Conservation (phyloP, 495 filamentous ascomycete species). For the Aspergillus avenaceus region DNA sequence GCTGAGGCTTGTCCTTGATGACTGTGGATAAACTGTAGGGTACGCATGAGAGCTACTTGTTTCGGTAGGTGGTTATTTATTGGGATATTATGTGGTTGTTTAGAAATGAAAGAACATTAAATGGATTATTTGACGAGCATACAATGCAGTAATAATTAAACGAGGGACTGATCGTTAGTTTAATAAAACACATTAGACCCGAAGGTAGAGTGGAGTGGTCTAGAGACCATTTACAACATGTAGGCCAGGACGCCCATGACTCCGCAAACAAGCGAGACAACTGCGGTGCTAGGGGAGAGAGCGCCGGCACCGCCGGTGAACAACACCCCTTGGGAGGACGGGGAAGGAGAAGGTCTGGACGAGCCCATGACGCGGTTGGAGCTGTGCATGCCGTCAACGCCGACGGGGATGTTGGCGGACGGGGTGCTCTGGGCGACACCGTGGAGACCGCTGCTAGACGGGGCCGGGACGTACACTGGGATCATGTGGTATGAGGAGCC, state of each 20-base stretch:
- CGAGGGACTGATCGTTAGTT: too few relatives aligned
- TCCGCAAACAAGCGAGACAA: slow-evolving; percentile 24
- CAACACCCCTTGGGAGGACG: slow-evolving; percentile 9
- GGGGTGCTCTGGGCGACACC: not conserved
- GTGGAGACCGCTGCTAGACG: not conserved
- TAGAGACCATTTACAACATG: slow-evolving; percentile 20
- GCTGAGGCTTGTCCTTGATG: too few relatives aligned
- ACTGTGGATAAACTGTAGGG: too few relatives aligned
- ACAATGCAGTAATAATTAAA: too few relatives aligned
- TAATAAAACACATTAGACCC: too few relatives aligned
- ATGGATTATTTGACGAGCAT: too few relatives aligned
- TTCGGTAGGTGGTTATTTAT: too few relatives aligned
- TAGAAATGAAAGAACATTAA: too few relatives aligned
- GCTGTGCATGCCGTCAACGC: slow-evolving; percentile 8
- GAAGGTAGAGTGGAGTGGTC: too few relatives aligned
- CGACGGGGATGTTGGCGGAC: not conserved
- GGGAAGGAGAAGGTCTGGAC: slow-evolving; percentile 7
- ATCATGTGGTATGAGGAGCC: slow-evolving; percentile 24
- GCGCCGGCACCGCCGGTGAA: slow-evolving; percentile 27
- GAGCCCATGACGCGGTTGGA: slow-evolving; percentile 5
- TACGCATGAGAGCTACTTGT: too few relatives aligned
- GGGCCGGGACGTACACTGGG: slow-evolving; percentile 29
- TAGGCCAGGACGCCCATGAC: slow-evolving; percentile 31
- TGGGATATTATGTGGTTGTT: too few relatives aligned
- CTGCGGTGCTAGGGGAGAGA: slow-evolving; percentile 19